Evolutionary conservation across 495 filamentous ascomycete genomes (phyloP), one percentile per base, ranked within the genome.

Genomic region (Penicillium lividum): DNA sequence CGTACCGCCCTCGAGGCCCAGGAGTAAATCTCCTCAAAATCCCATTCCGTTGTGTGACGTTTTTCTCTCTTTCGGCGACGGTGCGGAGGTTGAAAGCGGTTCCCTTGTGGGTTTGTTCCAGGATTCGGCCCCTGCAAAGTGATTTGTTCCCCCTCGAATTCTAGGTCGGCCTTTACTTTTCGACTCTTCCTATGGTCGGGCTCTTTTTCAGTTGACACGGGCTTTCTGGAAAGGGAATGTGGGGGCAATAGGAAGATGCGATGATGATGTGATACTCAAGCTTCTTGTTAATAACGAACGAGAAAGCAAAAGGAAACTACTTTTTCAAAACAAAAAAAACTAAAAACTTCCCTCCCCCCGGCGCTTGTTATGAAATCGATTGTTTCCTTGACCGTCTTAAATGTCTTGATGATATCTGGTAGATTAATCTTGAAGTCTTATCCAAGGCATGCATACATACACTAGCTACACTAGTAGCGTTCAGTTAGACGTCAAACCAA

Each of bases 1-100:
- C 86, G 91, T 78, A 88, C 85, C 67, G 89, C 89, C 68, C 73
- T 94, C 62, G 93, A 89, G 71, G 83, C 78, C 54, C 85, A 90
- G 75, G 88, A 94, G 73, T 79, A 80, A 72, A 73, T 73, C 59
- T 54, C 57, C 58, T 43, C 40, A 68, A 64, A 65, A 61, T 67
- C 50, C 54, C 53, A 61, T 68, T 64, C 56, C 68, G 64, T 72
- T 68, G 69, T 64, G 63, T 73, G 66, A 73, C 54, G 65, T 67
- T 69, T 70, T 71, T 66, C 57, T 67, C 59, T 64, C 55, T 59
- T 60, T 62, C 67, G 69, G 73, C 69, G 73, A 71, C 74, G 72
- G 72, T 75, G 72, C 71, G 73, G 75, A 73, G 71, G 72, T 75
- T 74, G 71, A 67, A 75, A 68, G 49, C 49, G 65, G 66, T 63